Conservation (phyloP, 768 basidiomycete species). For the Tulasnella calospora region DNA sequence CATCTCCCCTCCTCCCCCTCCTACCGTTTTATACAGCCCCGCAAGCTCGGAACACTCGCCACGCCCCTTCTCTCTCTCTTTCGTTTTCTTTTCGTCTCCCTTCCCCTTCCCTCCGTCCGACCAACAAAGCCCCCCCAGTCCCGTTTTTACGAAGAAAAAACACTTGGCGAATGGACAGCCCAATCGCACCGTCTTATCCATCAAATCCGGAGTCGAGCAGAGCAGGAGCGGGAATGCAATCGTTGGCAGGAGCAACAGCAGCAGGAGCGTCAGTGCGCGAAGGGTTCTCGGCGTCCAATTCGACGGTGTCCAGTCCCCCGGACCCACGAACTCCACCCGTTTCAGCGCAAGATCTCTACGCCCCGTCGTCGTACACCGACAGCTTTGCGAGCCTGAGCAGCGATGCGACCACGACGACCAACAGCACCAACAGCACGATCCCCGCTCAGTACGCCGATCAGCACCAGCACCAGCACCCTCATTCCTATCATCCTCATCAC, state of each 20-base stretch:
- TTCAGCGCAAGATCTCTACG: neutral
- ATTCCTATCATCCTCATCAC: neutral
- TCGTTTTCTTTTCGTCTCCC: neutral
- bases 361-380: conserved; percentile 12
- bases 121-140: neutral
- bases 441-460: neutral
- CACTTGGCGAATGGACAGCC: neutral
- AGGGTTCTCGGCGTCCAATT: conserved; percentile 4
- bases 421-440: neutral
- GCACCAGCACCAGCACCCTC: neutral
- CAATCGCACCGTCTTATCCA: neutral
- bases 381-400: neutral
- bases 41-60: neutral
- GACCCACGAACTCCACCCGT: conserved; percentile 15
- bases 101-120: neutral
- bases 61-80: neutral
- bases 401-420: neutral
- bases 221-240: neutral
- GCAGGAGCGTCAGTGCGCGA: neutral
- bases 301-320: conserved; percentile 11
- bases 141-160: neutral
- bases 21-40: neutral
- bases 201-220: neutral
- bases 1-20: neutral
- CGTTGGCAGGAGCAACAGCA: neutral